Base-by-base conservation (phyloP, 805 yeast genomes). In the Monosporozyma servazzii region DNA sequence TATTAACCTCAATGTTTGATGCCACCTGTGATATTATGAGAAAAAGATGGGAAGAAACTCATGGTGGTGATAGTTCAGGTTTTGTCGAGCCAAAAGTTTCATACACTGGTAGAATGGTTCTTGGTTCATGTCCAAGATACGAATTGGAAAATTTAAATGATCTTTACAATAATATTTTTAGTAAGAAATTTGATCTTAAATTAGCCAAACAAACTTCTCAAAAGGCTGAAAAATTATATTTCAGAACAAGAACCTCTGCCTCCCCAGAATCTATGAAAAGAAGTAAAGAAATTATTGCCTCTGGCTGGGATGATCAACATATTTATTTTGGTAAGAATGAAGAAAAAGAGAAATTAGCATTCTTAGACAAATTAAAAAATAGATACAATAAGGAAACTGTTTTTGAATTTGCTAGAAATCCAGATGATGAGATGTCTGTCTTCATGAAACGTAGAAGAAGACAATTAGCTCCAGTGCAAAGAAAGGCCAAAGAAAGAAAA, bases 271-370 rank as follows among this genome's bases (percentile, higher is more conserved):
- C 95, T n/a, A 78, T 88, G 37, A 86, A 86, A 61, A 75, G 98
- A 62, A 76, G 95, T 18, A 89, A 86, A 65, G 96, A 88, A 62
- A 73, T 91, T 45, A 69, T 82, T 52, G 74, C 72, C 8, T 73
- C 80, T 18, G 89, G 90, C 2, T 93, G 98, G 97, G 96, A 91
- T 66, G 88, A 80, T 20, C 91, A 86, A 61, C 88, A 88, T 67
- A 69, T 89, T 31, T 66, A 86, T 50, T 87, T 89, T 64, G 95
- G 95, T 21, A 76, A 78, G 30, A 88, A 88, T 62, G 65, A 76
- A 50, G 96, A 87, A 58, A 76, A 75, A 56, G 93, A 86, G 58
- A 87, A 86, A 64, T 75, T 84, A 25, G 76, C 69, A 42, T 83
- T 93, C 61, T 75, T 93, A 56, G 86, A 80, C 5, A 81, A 81